phyloP scores from a whole-genome alignment of 179 eudicot genomes.

The Heliamphora pulchella region DNA sequence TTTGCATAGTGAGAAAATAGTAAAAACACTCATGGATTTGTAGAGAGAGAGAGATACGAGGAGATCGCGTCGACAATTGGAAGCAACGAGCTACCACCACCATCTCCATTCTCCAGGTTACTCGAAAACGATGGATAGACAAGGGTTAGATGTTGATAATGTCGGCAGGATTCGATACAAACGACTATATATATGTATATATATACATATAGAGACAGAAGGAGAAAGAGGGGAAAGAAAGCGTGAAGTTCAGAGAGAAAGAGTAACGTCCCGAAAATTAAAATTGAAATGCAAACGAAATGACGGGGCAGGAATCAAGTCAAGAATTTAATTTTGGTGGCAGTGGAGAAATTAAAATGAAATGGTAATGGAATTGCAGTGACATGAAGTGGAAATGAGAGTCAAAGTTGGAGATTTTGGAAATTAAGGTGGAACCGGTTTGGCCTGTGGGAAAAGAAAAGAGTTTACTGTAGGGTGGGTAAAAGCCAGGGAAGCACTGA shows the following conservation, averaged over 20 bases:
- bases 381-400: slow-evolving; percentile 27
- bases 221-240: not conserved
- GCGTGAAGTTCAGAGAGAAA: slow-evolving; percentile 1
- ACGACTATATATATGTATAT: not conserved
- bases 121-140: slow-evolving; percentile 11
- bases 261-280: slow-evolving; percentile 12
- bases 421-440: not conserved
- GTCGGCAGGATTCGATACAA: slow-evolving; percentile 7
- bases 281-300: slow-evolving; percentile 23
- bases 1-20: not conserved
- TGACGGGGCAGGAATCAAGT: not conserved
- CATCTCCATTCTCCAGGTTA: slow-evolving; percentile 6
- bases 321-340: too few species aligned
- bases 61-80: not conserved
- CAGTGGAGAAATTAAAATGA: not conserved
- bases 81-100: slow-evolving; percentile 8
- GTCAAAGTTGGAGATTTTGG: not conserved
- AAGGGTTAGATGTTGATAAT: not conserved
- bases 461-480: not conserved
- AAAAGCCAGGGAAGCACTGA: not conserved
- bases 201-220: not conserved
- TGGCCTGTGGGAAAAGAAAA: not conserved
- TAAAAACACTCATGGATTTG: not conserved
- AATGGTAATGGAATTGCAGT: slow-evolving; percentile 28
- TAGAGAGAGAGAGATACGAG: not conserved